Base-by-base conservation (phyloP, 2,329 filamentous ascomycete species). In the Ustulina deusta region DNA sequence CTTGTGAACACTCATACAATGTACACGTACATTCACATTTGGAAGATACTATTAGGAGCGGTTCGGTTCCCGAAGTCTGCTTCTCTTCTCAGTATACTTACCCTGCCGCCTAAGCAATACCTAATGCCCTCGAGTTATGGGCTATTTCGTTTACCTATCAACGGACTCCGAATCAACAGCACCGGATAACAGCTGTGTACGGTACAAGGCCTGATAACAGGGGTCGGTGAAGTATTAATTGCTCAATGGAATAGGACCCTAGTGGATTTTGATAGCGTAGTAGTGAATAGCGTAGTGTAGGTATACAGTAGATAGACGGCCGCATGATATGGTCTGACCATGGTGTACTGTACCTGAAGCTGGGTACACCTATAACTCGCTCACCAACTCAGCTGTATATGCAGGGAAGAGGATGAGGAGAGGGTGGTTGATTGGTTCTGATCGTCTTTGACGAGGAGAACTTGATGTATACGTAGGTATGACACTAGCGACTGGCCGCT, bases 111-210 rank as follows among this genome's bases (percentile, higher is more conserved):
- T 49, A 34, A 32, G 22, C 52, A 40, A 32, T 38, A 32, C 34
- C 44, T 2, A 6, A 11, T 17, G 20, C 25, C 10, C 7, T 20
- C 6, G 51, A 7, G 17, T n/a, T n/a, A n/a, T n/a, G n/a, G 13
- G 20, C 36, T 48, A 27, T 29, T 11, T 20, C 5, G 15, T 36
- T 46, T 49, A n/a, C 20, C n/a, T 59, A 20, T 59, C 13, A 36
- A 51, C 63, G 63, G 63, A 61, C 44, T 66, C 63, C 63, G 63
- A 66, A 58, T 4, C 27, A 27, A 32, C 36, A 38, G 9, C 17
- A 25, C 25, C 27, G 5, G 15, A 13, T 51, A 51, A 25, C n/a
- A 40, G 29, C 34, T 9, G 22, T 34, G 13, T 42, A 17, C 5
- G 20, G 1, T 13, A 10, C 25, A n/a, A 36, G 17, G 17, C 36